Percentiles rank a stretch among this genome's conserved stretches.
Evolutionary conservation across 192 early-diverging fungal species (phyloP).

Genomic region (Coemansia sp.): DNA sequence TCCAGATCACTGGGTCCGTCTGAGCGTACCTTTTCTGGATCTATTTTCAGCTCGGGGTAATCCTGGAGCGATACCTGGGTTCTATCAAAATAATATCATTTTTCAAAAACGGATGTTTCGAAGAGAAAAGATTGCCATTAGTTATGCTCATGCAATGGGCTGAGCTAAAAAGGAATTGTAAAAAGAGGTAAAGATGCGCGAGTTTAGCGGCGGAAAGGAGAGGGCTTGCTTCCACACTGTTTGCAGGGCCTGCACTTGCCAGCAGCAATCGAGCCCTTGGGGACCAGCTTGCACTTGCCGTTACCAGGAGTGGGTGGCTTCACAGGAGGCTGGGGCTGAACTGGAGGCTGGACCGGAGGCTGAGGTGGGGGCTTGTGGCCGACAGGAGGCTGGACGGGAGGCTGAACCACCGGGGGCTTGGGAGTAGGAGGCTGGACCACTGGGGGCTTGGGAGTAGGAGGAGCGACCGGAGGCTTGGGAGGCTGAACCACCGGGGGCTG

Average conservation of each 20-base stretch:
- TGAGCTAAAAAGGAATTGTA: not conserved
- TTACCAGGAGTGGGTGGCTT: not conserved
- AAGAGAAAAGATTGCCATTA: conserved; percentile 6
- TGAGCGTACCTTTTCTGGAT: not conserved
- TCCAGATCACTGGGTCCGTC: not conserved
- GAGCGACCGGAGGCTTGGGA: not conserved
- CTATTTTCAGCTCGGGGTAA: not conserved
- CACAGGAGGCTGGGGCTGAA: not conserved
- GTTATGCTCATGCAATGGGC: not conserved
- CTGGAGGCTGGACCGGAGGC: not conserved
- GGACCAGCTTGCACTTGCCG: conserved; percentile 56
- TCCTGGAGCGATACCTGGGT: not conserved
- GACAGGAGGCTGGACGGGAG: not conserved
- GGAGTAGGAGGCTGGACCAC: not conserved
- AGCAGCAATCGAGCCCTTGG: conserved; percentile 56
- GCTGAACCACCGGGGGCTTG: not conserved
- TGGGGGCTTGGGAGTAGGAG: not conserved
- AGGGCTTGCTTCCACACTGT: conserved; percentile 33
- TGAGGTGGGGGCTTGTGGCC: not conserved
- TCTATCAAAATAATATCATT: not conserved
- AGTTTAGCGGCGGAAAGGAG: conserved; percentile 42
- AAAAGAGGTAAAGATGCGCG: not conserved
- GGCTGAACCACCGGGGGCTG: not conserved
- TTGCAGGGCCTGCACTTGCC: conserved; percentile 60
- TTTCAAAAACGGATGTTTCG: conserved; percentile 1